Evolutionary conservation across 148 eudicot genomes (phyloP).

Genomic region (Cornus suecica): DNA sequence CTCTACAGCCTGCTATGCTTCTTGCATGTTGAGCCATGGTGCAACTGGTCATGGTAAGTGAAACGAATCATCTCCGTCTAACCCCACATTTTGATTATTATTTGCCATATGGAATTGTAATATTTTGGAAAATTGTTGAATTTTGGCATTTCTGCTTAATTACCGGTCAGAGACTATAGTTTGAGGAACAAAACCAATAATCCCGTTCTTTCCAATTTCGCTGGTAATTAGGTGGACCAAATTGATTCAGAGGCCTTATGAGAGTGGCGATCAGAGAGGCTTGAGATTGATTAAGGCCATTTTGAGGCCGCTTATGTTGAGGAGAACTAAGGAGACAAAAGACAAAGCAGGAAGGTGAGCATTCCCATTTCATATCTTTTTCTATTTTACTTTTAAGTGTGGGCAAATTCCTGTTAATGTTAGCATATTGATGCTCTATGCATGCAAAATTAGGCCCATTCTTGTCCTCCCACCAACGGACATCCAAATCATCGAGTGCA

Average conservation of each 20-base stretch:
- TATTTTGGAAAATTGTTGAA: not conserved
- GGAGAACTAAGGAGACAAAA: slow-evolving; percentile 68
- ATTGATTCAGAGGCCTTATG: slow-evolving; percentile 55
- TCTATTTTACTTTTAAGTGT: not conserved
- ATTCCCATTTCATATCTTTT: not conserved
- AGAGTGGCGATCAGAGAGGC: slow-evolving; percentile 60
- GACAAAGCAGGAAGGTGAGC: slow-evolving; percentile 64
- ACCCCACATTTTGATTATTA: not conserved
- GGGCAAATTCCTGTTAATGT: not conserved
- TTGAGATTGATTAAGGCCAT: slow-evolving; percentile 55
- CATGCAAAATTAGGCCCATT: slow-evolving; percentile 44
- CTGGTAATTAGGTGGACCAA: slow-evolving; percentile 44
- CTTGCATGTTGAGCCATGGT: slow-evolving; percentile 77
- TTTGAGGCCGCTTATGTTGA: slow-evolving; percentile 56
- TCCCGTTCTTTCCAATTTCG: slow-evolving; percentile 5
- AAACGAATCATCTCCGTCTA: not conserved
- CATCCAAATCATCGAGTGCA: slow-evolving; percentile 52
- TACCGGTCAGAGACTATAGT: not conserved
- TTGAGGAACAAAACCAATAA: not conserved
- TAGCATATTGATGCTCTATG: not conserved
- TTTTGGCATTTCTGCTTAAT: not conserved
- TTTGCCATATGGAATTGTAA: not conserved
- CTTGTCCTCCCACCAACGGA: slow-evolving; percentile 68
- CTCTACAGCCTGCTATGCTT: slow-evolving; percentile 63
- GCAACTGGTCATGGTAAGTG: slow-evolving; percentile 68